Evolutionary conservation across 2,329 filamentous ascomycete species (phyloP), one percentile per base, ranked within the genome.

Genomic region (Penicillium sp.): DNA sequence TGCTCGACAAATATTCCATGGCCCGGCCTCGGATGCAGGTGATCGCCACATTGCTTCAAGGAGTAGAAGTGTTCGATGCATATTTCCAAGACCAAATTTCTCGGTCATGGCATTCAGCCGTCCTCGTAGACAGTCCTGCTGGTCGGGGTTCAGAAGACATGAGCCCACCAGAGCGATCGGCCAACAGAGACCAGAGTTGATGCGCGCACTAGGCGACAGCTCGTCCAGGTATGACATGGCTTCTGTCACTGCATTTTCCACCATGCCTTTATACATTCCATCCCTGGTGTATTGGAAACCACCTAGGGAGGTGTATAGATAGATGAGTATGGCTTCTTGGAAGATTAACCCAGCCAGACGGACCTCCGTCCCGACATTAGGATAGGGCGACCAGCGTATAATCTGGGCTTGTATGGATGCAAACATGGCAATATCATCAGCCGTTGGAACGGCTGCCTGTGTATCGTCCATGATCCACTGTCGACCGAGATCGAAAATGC

Each of bases 341-440:
- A 78, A 81, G 6, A 81, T 73, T 4, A 73, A 60, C 0, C 77
- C 78, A 0, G 77, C 77, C 0, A 80, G 64, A 9, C 73, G 73
- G 2, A 77, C 74, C 53, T 79, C 74, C 0, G 67, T 66, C 3
- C 66, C 70, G 8, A 77, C 75, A 0, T 64, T 66, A 1, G 70
- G 50, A 29, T 73, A 72, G 0, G 78, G 77, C 4, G 69, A 70
- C 67, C 77, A 81, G 4, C 66, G 71, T 46, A 78, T 64, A 1
- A 81, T 75, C 51, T 79, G 72, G 1, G 73, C 69, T 51, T 81
- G 77, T 0, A 81, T 67, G 1, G 75, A 73, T 4, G 74, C 76
- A 57, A 80, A 81, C 42, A 73, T 75, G 33, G 78, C 73, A 9
- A 81, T 74, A 21, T 79, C 74, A 52, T 80, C 77, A 0, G 78